phyloP scores from a whole-genome alignment of 768 basidiomycete genomes.

The Boletus rufocinnamomeus region DNA sequence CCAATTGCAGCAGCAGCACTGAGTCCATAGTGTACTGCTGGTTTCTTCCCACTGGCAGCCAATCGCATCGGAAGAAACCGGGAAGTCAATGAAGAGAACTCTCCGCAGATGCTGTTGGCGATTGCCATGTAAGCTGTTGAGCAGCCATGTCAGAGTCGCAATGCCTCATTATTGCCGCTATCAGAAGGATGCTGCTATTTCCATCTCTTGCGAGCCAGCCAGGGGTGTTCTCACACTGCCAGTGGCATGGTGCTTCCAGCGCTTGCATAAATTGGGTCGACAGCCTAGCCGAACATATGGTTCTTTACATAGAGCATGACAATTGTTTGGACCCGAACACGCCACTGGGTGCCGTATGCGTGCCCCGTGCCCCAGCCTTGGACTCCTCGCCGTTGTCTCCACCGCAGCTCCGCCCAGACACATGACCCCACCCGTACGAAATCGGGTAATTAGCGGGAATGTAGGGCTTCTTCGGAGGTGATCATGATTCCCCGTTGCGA shows the following conservation, averaged over 20 bases:
- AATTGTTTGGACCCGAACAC: not conserved
- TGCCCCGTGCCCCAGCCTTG: not conserved
- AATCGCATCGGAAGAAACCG: no score
- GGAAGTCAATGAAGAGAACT: no score
- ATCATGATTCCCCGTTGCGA: not conserved
- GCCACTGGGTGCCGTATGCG: constrained; percentile 2
- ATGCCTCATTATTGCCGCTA: not conserved
- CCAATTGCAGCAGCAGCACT: not conserved
- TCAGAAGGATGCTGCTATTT: not conserved
- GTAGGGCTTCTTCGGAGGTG: not conserved
- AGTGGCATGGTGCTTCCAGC: not conserved
- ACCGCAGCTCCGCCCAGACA: not conserved
- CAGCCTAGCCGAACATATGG: no score
- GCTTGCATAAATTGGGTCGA: constrained; percentile 5
- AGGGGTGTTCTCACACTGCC: not conserved
- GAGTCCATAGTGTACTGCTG: no score
- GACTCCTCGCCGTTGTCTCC: not conserved
- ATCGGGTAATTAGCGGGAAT: constrained; percentile 8
- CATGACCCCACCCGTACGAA: constrained; percentile 3
- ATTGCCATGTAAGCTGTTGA: not conserved
- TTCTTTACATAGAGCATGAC: not conserved
- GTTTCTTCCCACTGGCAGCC: not conserved
- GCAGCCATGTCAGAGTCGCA: not conserved
- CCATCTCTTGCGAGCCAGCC: not conserved
- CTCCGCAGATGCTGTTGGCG: not conserved